Evolutionary conservation across 371 early-diverging fungal genomes (phyloP).

Genomic region (Zancudomyces culisetae): DNA sequence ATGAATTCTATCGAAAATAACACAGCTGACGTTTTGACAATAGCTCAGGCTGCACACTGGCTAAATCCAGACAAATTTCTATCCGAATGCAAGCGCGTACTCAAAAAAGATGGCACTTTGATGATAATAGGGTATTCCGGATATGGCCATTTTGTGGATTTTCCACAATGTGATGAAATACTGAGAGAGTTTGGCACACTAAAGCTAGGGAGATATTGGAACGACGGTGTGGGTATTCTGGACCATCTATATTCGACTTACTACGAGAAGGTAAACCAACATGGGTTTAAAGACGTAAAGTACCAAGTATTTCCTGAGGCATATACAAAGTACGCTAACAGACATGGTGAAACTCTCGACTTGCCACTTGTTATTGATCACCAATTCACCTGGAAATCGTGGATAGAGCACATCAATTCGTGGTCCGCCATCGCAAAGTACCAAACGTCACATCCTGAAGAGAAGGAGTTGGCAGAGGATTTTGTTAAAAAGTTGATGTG

Average conservation of each 20-base stretch:
- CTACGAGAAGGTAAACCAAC: slow-evolving; percentile 9
- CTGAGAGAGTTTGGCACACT: slow-evolving; percentile 12
- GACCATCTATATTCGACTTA: slow-evolving; percentile 20
- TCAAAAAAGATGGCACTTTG: slow-evolving; percentile 42
- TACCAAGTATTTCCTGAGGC: slow-evolving; percentile 24
- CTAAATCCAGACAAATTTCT: slow-evolving; percentile 34
- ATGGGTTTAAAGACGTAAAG: slow-evolving; percentile 14
- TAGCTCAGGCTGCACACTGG: slow-evolving; percentile 43
- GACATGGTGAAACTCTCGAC: neutral
- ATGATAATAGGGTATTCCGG: slow-evolving; percentile 37
- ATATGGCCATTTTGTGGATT: slow-evolving; percentile 23
- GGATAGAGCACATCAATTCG: slow-evolving; percentile 7
- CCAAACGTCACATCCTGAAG: slow-evolving; percentile 7
- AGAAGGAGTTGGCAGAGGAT: slow-evolving; percentile 3
- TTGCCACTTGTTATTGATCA: slow-evolving; percentile 9
- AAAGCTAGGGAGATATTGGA: slow-evolving; percentile 23
- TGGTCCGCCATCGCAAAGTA: slow-evolving; percentile 6
- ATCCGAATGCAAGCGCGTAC: slow-evolving; percentile 35
- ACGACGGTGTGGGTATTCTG: slow-evolving; percentile 14
- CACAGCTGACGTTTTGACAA: slow-evolving; percentile 33
- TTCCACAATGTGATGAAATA: slow-evolving; percentile 19
- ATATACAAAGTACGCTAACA: slow-evolving; percentile 4
- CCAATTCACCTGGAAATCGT: slow-evolving; percentile 8
- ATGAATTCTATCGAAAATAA: slow-evolving; percentile 10
- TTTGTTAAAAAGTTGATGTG: slow-evolving; percentile 13